Evolutionary conservation across 129 eudicot species (phyloP), one percentile per base, ranked within the genome.

Genomic region (Pulicaria dysenterica): DNA sequence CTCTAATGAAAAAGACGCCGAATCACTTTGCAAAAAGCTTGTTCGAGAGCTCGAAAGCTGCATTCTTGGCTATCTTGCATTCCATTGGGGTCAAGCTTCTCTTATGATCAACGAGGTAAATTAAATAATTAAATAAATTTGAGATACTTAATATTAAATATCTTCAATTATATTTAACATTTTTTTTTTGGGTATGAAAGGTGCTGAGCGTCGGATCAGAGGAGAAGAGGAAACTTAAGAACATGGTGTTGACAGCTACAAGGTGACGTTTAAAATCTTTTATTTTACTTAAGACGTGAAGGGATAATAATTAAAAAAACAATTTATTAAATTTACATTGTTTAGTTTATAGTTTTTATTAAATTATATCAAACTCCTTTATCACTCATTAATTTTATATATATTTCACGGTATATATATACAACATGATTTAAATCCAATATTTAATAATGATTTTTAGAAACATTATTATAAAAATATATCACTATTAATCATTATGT

Each of bases 31-130:
- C 34, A 81, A 73, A 49, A 87, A 88, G 66, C 83, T 94, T 17
- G 83, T 84, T 15, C 87, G 85, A 58, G 98, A 94, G 73, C 82
- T 94, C 65, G 93, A 94, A 48, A 86, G 92, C 79, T 94, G 98
- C 58, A 81, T 90, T 72, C 91, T 90, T 69, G 84, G 80, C 0
- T 94, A 94, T 50, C 90, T 94, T 65, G 86, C 89, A 6, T 90
- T 85, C 68, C 84, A 90, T 69, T 94, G 98, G 98, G 84, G 58
- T 57, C 89, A 80, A 6, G 83, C 95, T 64, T 73, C 91, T 58
- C 47, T 48, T 43, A 80, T 85, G 85, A 79, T 90, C 71, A 76
- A 50, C 17, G 89, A 85, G 95, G 98, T 89, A 70, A 15, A 1
- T 19, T 4, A 4, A 4, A 4, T 47, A 3, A 0, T 48, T 11